Evolutionary conservation across 1,139 yeast genomes (phyloP).

Genomic region (Trichomonascaceae sp.): DNA sequence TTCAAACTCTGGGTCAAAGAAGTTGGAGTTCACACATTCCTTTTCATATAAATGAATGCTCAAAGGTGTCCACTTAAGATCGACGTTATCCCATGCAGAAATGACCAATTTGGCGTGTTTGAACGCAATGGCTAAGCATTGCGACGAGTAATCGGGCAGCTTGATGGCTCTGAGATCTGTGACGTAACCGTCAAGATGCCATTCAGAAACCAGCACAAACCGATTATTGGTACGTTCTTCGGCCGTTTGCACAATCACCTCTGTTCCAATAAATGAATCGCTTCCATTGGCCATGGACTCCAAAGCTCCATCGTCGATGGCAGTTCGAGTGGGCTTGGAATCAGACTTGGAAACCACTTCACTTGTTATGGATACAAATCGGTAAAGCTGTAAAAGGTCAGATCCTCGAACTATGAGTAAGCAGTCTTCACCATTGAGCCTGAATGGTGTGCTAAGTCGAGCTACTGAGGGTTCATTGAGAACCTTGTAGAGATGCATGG

Average conservation of each 20-base stretch:
- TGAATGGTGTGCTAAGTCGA: constrained; percentile 53
- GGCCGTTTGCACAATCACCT: constrained; percentile 23
- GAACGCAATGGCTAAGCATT: constrained; percentile 63
- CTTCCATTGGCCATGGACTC: constrained; percentile 7
- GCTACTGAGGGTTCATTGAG: constrained; percentile 76
- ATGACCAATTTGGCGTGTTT: constrained; percentile 73
- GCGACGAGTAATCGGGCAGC: constrained; percentile 44
- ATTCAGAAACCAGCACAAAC: constrained; percentile 58
- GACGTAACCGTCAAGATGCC: constrained; percentile 64
- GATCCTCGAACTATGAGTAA: constrained; percentile 69
- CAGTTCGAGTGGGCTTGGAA: constrained; percentile 16
- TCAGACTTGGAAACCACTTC: constrained; percentile 16
- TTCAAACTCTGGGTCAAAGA: constrained; percentile 40
- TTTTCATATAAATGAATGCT: constrained; percentile 86
- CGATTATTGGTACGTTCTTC: constrained; percentile 30
- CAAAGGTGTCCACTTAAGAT: constrained; percentile 53
- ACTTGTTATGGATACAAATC: constrained; percentile 24
- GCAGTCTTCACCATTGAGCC: constrained; percentile 51
- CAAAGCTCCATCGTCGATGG: constrained; percentile 12
- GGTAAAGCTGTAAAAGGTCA: constrained; percentile 58
- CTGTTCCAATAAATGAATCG: constrained; percentile 29
- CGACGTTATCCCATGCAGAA: constrained; percentile 59
- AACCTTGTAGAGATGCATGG: constrained; percentile 80
- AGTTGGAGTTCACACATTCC: constrained; percentile 39
- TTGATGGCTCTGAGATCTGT: constrained; percentile 51